Conservation (phyloP, 1,284 basidiomycete genomes). For the Porogramme epimiltina region DNA sequence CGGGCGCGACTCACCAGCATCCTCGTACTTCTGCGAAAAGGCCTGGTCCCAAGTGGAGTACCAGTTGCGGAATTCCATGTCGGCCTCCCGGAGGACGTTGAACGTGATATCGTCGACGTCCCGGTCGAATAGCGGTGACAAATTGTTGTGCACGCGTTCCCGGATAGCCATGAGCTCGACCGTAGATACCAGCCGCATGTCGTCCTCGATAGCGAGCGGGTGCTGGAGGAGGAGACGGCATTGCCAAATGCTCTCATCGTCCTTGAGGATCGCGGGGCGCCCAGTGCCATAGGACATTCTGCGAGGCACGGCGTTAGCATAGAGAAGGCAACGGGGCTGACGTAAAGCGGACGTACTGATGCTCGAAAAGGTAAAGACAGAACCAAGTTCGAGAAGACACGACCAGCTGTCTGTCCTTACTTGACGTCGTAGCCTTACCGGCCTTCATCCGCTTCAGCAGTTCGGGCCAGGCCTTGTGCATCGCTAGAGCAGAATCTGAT, state of each 20-base stretch:
- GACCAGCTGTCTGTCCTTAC: conserved; percentile 79
- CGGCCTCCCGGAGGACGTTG: conserved; percentile 61
- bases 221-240: conserved; percentile 84
- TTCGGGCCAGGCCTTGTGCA: conserved; percentile 88
- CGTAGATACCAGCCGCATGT: conserved; percentile 92
- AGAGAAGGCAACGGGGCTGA: not conserved
- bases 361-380: conserved; percentile 89
- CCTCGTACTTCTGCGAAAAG: conserved; percentile 81
- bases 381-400: conserved; percentile 87
- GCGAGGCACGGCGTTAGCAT: not conserved
- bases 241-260: conserved; percentile 87
- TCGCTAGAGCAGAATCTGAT: conserved; percentile 46
- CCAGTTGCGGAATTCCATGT: conserved; percentile 71
- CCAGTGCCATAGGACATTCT: conserved; percentile 91
- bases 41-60: conserved; percentile 76
- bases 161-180: conserved; percentile 85
- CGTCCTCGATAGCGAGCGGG: conserved; percentile 87
- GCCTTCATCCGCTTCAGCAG: conserved; percentile 75
- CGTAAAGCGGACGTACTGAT: conserved; percentile 64
- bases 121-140: conserved; percentile 64
- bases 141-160: conserved; percentile 70
- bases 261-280: conserved; percentile 86
- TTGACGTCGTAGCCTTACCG: conserved; percentile 54
- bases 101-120: conserved; percentile 71
- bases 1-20: conserved; percentile 57